Evolutionary conservation across 495 filamentous ascomycete genomes (phyloP).

Genomic region (Bacidia rubella): DNA sequence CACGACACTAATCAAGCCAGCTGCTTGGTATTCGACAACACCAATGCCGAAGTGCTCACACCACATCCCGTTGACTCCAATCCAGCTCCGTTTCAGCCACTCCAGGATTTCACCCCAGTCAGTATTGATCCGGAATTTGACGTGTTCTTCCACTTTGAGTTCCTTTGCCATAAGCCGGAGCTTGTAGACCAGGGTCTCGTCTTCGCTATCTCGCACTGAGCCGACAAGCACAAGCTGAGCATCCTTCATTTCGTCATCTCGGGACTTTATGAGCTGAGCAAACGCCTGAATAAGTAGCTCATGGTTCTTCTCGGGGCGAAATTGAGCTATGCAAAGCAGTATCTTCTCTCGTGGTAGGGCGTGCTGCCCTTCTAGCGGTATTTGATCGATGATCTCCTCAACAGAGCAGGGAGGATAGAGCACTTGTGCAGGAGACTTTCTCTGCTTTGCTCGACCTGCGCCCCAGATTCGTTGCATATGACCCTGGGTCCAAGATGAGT

Average conservation of each 20-base stretch:
- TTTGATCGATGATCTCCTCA: conserved; percentile 55
- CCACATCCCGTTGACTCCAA: conserved; percentile 98
- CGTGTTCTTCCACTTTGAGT: conserved; percentile 64
- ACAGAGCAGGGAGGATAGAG: conserved; percentile 91
- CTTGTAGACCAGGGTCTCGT: conserved; percentile 81
- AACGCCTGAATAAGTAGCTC: conserved; percentile 71
- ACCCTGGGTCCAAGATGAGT: conserved; percentile 81
- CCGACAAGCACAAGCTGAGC: conserved; percentile 73
- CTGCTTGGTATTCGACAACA: conserved; percentile 95
- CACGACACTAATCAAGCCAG: conserved; percentile 80
- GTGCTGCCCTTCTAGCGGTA: conserved; percentile 51
- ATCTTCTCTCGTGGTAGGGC: conserved; percentile 53
- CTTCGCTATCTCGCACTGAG: conserved; percentile 66
- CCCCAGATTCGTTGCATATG: conserved; percentile 80
- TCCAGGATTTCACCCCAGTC: conserved; percentile 72
- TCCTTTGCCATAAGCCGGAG: conserved; percentile 81
- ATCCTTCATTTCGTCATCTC: conserved; percentile 20
- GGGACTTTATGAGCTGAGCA: conserved; percentile 45
- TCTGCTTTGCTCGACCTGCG: conserved; percentile 27
- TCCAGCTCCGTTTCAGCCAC: conserved; percentile 55
- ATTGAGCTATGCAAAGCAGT: conserved; percentile 89
- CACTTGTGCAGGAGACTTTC: conserved; percentile 34
- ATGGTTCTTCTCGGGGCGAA: conserved; percentile 95
- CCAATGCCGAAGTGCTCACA: conserved; percentile 99
- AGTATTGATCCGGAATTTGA: conserved; percentile 80